Percentiles rank a stretch among this genome's conserved stretches.
Conservation (phyloP, 257 asterid genomes). For the Nemophila menziesii region DNA sequence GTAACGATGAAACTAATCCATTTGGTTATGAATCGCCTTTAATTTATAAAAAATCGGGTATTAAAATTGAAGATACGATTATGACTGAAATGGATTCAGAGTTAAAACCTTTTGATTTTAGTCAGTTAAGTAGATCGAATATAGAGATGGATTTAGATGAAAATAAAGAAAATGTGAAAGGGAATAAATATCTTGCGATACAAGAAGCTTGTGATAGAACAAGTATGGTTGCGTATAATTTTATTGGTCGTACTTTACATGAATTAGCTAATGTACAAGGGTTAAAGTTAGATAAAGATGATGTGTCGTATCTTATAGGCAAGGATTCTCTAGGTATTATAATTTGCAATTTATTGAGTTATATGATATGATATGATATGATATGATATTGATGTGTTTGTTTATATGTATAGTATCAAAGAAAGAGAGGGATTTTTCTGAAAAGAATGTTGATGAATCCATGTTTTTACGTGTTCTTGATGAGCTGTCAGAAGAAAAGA, state of each 20-base stretch:
- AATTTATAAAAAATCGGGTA: slow-evolving; percentile 13
- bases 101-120: slow-evolving; percentile 6
- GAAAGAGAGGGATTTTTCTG: background rate
- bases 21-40: slow-evolving; percentile 18
- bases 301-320: slow-evolving; percentile 37
- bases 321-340: background rate
- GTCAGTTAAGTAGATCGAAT: slow-evolving; percentile 14
- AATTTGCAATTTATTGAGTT: background rate
- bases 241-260: slow-evolving; percentile 45
- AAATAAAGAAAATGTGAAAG: slow-evolving; percentile 14
- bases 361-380: background rate
- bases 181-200: slow-evolving; percentile 52
- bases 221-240: slow-evolving; percentile 43
- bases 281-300: slow-evolving; percentile 22
- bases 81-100: slow-evolving; percentile 17
- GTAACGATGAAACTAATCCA: slow-evolving; percentile 31
- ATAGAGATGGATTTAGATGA: slow-evolving; percentile 9
- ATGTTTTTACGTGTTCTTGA: background rate
- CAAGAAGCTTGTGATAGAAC: slow-evolving; percentile 82
- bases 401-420: background rate
- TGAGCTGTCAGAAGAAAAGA: background rate
- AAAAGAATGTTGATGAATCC: background rate
- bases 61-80: slow-evolving; percentile 17
- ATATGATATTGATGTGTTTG: background rate
- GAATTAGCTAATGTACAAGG: slow-evolving; percentile 37